Evolutionary conservation across 768 basidiomycete genomes (phyloP).

Genomic region (Amylocystis lapponica): DNA sequence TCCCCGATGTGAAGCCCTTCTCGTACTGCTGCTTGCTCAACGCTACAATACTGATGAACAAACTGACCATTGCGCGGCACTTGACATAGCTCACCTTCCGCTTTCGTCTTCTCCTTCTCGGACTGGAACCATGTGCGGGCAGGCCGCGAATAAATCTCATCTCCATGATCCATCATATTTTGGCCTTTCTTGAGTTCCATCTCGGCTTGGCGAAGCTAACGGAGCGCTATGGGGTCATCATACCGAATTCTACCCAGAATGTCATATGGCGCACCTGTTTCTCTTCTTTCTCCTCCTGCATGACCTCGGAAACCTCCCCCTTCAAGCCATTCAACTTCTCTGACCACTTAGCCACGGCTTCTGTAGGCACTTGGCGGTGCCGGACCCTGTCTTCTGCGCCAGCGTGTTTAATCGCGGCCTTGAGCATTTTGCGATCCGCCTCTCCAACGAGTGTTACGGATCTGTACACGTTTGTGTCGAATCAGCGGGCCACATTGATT

Average conservation of each 20-base stretch:
- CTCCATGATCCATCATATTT: conserved; percentile 91
- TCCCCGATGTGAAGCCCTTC: conserved; percentile 34
- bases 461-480: no score
- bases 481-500: conserved; percentile 9
- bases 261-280: conserved; percentile 54
- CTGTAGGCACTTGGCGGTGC: conserved; percentile 81
- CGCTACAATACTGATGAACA: no score
- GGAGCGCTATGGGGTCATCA: conserved; percentile 1
- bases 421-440: conserved; percentile 92
- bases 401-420: conserved; percentile 89
- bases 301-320: conserved; percentile 68
- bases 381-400: conserved; percentile 73
- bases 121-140: conserved; percentile 99
- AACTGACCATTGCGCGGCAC: no score
- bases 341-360: conserved; percentile 65
- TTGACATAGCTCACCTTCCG: conserved; percentile 52
- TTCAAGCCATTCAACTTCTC: conserved; percentile 66
- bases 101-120: conserved; percentile 71
- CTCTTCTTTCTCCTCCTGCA: conserved; percentile 93
- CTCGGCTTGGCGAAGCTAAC: conserved; percentile 80
- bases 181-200: conserved; percentile 95
- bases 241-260: background rate
- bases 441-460: conserved; percentile 96
- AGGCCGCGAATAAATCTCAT: conserved; percentile 88
- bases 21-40: conserved; percentile 75